These are phyloP conservation scores for Chaetothyriales sp. DNA, from an alignment of 2,329 filamentous ascomycete species.

Conservation along the genomic window DNA sequence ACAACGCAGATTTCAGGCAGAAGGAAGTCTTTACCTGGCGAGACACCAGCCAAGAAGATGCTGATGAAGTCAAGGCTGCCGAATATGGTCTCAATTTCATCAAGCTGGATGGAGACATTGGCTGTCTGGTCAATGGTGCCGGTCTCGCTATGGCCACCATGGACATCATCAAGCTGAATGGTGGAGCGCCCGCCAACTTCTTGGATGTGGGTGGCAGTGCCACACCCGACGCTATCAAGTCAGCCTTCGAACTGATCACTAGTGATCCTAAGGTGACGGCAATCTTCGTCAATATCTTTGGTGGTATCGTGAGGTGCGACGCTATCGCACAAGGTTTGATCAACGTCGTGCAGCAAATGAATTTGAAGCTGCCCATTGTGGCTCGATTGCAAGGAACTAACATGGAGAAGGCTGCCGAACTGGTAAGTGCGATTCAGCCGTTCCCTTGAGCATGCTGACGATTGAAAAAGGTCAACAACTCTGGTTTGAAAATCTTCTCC, in stretches of 20 bases:
- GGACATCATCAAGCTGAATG: constrained; percentile 99
- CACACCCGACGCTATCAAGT: constrained; percentile 89
- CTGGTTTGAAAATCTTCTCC: constrained; percentile 97
- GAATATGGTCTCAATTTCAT: constrained; percentile 94
- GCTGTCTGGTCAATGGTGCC: constrained; percentile 88
- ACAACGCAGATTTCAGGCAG: constrained; percentile 97
- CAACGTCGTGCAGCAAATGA: constrained; percentile 84
- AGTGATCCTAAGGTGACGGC: constrained; percentile 95
- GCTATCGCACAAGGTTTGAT: constrained; percentile 94
- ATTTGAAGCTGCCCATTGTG: constrained; percentile 93
- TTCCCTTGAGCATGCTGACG: background rate
- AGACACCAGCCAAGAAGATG: constrained; percentile 88
- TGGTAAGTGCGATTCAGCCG: constrained; percentile 36
- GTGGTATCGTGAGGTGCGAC: constrained; percentile 95
- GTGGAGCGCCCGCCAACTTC: constrained; percentile 93
- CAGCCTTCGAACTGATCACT: constrained; percentile 97
- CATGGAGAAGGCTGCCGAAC: constrained; percentile 81
- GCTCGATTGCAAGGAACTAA: constrained; percentile 96
- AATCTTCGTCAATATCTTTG: constrained; percentile 99
- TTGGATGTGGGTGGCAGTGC: constrained; percentile 96
- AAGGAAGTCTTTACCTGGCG: constrained; percentile 91
- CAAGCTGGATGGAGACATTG: constrained; percentile 98
- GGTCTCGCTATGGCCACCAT: constrained; percentile 99
- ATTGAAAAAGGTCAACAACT: constrained; percentile 66
- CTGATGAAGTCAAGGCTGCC: constrained; percentile 93